Percentiles rank a stretch among this genome's conserved stretches.
phyloP scores from a whole-genome alignment of 495 filamentous ascomycete species.

The Chaetomium fimeti region DNA sequence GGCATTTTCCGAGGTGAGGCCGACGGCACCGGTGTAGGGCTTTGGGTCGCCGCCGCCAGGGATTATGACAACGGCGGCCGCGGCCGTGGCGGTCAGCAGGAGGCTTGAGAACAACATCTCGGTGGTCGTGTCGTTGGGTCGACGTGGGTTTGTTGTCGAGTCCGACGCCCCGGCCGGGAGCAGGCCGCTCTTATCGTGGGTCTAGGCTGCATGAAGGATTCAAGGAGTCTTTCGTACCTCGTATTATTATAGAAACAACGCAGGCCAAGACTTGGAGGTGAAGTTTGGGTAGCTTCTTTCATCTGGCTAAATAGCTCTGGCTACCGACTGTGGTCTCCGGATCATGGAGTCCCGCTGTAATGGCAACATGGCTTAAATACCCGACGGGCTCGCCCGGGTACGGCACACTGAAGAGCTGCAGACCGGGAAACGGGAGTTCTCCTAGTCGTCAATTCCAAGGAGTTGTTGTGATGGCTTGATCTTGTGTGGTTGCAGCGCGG shows the following conservation, averaged over 20 bases:
- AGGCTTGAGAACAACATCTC: conserved; percentile 15
- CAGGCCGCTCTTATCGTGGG: not conserved
- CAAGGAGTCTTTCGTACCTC: not conserved
- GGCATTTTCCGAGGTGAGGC: conserved; percentile 11
- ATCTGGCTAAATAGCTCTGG: conserved; percentile 5
- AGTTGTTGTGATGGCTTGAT: not conserved
- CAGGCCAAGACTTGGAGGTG: not conserved
- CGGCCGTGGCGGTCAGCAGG: conserved; percentile 15
- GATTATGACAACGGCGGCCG: conserved; percentile 26
- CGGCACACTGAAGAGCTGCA: not conserved
- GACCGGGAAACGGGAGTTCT: not conserved
- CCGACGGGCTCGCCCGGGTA: not conserved
- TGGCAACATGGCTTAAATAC: conserved; percentile 4
- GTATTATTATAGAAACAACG: not conserved
- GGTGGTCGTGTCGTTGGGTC: not conserved
- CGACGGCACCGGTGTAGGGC: conserved; percentile 19
- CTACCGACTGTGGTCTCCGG: conserved; percentile 9
- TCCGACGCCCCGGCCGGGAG: not conserved
- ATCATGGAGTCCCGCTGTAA: conserved; percentile 6
- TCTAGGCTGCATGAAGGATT: not conserved
- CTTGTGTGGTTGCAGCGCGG: not conserved
- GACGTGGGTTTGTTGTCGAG: not conserved
- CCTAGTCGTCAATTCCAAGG: not conserved
- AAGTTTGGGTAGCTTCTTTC: not conserved
- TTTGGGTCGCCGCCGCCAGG: conserved; percentile 32